A percentile compares a stretch with the other conserved stretches of the same genome.
phyloP scores from a whole-genome alignment of 2,329 filamentous ascomycete species.

The Aspergillus quadrilineatus region DNA sequence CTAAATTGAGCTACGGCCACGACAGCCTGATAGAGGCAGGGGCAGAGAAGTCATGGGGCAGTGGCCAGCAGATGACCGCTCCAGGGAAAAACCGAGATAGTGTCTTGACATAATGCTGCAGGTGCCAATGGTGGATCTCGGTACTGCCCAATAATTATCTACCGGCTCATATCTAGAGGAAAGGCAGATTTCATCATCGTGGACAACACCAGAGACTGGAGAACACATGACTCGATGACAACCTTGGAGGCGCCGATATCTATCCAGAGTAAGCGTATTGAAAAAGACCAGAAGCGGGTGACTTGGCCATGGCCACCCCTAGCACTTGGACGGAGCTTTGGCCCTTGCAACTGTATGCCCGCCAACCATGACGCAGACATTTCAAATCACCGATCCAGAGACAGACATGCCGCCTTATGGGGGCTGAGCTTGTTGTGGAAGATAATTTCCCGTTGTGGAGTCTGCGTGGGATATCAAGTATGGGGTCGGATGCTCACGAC shows the following conservation, averaged over 20 bases:
- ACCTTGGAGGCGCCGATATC: too few relatives aligned
- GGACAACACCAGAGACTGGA: too few relatives aligned
- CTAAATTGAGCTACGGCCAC: too few relatives aligned
- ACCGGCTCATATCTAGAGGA: not conserved
- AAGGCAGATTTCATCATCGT: not conserved
- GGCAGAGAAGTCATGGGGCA: too few relatives aligned
- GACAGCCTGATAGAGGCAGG: too few relatives aligned
- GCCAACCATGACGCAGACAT: slow-evolving; percentile 6
- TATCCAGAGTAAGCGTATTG: too few relatives aligned
- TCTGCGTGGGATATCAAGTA: not conserved
- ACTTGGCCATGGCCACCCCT: not conserved
- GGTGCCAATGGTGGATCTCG: not conserved
- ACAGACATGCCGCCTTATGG: not conserved
- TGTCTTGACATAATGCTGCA: too few relatives aligned
- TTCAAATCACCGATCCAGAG: not conserved
- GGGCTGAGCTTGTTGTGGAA: not conserved
- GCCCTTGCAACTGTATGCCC: not conserved
- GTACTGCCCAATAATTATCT: not conserved
- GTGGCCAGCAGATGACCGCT: too few relatives aligned
- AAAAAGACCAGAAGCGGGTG: not conserved
- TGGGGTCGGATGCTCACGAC: not conserved
- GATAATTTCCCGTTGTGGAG: not conserved
- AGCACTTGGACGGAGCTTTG: not conserved
- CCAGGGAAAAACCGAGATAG: too few relatives aligned
- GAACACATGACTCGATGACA: too few relatives aligned